Percentiles rank a stretch among this genome's conserved stretches.
phyloP scores from a whole-genome alignment of 2,329 filamentous ascomycete genomes.

The Seiridium cupressi region DNA sequence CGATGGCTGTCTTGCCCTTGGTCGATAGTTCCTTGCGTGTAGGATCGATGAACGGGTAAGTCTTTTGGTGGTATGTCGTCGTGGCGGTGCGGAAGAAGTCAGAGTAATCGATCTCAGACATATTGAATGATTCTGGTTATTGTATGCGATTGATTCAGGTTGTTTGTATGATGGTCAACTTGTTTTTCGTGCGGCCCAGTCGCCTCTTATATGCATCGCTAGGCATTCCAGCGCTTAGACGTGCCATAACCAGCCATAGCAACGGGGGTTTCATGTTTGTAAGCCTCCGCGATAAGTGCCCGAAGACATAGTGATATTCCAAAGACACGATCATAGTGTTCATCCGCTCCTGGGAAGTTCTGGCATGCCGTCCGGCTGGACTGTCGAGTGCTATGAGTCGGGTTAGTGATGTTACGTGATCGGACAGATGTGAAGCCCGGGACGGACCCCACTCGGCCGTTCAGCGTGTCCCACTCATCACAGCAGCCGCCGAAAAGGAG shows the following conservation, averaged over 20 bases:
- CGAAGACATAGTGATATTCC: too few species aligned
- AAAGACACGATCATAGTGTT: not conserved
- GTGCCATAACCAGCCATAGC: not conserved
- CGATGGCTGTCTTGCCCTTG: constrained; percentile 2
- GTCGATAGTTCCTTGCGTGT: constrained; percentile 1
- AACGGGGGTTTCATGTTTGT: not conserved
- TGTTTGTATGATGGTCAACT: too few species aligned
- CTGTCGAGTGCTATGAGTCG: not conserved
- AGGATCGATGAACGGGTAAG: constrained; percentile 4
- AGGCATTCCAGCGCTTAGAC: too few species aligned
- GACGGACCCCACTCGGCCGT: not conserved
- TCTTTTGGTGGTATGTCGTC: not conserved
- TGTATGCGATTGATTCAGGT: too few species aligned
- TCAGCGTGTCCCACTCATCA: not conserved
- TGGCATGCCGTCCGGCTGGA: not conserved
- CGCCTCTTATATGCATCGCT: too few species aligned
- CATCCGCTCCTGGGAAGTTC: not conserved
- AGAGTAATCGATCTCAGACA: not conserved
- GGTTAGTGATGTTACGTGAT: constrained; percentile 14
- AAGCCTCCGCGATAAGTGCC: not conserved
- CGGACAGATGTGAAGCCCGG: constrained; percentile 15
- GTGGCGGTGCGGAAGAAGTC: not conserved
- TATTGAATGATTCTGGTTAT: not conserved
- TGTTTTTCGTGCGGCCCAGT: too few species aligned
- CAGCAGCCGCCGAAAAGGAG: not conserved